Conservation (phyloP, 2,329 filamentous ascomycete genomes). For the Venturia aucupariae region DNA sequence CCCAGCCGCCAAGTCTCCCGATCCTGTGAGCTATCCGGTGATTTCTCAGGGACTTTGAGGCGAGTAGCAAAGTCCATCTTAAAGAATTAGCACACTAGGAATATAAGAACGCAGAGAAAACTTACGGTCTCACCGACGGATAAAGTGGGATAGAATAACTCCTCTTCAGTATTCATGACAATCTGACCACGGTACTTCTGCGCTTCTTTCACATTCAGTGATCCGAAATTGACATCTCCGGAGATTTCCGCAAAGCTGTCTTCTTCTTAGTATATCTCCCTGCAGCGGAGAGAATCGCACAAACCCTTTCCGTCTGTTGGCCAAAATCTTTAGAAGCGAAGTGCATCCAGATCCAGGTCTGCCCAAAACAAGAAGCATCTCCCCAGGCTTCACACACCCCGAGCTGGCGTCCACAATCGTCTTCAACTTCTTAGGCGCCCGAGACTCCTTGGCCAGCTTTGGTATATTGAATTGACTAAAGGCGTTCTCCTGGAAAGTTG, state of each 20-base stretch:
- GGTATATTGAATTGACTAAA: conserved; percentile 1
- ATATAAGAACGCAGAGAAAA: conserved; percentile 58
- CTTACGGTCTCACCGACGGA: conserved; percentile 57
- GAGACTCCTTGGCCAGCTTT: conserved; percentile 41
- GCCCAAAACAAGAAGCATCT: conserved; percentile 62
- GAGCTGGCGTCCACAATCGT: conserved; percentile 57
- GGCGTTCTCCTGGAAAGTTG: conserved; percentile 49
- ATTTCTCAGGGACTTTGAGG: conserved; percentile 48
- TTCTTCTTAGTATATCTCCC: conserved; percentile 64
- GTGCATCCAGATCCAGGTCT: conserved; percentile 62
- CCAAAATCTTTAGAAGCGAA: conserved; percentile 58
- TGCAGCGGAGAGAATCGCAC: conserved; percentile 49
- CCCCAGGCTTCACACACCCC: conserved; percentile 58
- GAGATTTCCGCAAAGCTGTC: conserved; percentile 57
- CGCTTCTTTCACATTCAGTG: conserved; percentile 43
- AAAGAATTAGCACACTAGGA: conserved; percentile 74
- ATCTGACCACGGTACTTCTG: conserved; percentile 53
- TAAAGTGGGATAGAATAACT: conserved; percentile 69
- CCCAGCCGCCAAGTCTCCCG: conserved; percentile 43
- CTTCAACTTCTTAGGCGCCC: conserved; percentile 48
- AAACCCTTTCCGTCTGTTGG: conserved; percentile 50
- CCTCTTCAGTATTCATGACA: conserved; percentile 69
- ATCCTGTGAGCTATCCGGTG: conserved; percentile 51
- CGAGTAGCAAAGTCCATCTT: conserved; percentile 57
- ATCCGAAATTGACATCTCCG: conserved; percentile 48